Evolutionary conservation across 1,284 basidiomycete species (phyloP), one percentile per base, ranked within the genome.

Genomic region (Ceratobasidium sp.): DNA sequence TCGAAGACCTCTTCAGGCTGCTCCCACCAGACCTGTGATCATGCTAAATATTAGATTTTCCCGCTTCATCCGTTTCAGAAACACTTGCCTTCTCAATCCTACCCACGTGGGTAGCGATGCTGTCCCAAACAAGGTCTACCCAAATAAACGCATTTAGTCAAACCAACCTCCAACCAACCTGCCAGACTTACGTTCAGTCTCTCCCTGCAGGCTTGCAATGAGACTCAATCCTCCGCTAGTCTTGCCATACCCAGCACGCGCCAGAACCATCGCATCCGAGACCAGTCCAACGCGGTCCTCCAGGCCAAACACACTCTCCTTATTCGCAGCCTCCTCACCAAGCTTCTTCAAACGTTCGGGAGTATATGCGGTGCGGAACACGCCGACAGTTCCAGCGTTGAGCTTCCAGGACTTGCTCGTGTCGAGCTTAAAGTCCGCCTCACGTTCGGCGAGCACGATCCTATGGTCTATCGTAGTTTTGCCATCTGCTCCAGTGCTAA

Each of bases 241-340:
- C 75, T 90, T 87, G 61, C 88, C 84, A 78, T 93, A 88, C 1
- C 94, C 93, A 30, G 94, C 92, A 78, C 91, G 89, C 43, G 93
- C 88, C 35, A 97, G 85, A 0, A 91, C 90, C 77, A 93, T 87
- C 0, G 91, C 86, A 78, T 96, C 94, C 75, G 90, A 88, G 32
- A 96, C 87, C 16, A 98, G 84, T 28, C 95, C 95, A 74, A 95
- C 88, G 54, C 94, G 88, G 81, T 98, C 96, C 75, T 92, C 89
- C 73, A 95, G 83, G 7, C 89, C 87, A 82, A 97, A 94, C 5
- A 85, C 82, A 16, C 88, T 87, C 73, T 88, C 80, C 26, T 83
- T 78, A 79, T 88, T 89, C 18, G 90, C 86, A 2, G 93, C 92
- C 79, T 95, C 93, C 50, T 85, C 81, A 13, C 92, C 95, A 74